These are phyloP conservation scores for Nicotiana tomentosiformis DNA, from an alignment of 257 asterid species.

Conservation along the genomic window DNA sequence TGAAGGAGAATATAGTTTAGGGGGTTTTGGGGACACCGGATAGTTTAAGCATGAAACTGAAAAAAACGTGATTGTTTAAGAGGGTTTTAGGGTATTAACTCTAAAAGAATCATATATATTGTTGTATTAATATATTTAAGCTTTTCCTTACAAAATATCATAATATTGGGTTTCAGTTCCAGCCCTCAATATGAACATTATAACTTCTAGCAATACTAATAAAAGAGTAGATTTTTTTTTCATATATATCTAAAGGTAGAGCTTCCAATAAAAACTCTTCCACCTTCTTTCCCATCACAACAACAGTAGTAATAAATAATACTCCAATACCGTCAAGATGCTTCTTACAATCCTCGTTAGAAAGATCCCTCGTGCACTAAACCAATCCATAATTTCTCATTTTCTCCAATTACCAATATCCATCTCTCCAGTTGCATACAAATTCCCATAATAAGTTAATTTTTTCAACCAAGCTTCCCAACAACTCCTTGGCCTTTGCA, in stretches of 20 bases:
- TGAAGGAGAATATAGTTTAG: no score
- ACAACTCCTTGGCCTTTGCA: slow-evolving; percentile 9
- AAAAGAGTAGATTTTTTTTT: slow-evolving; percentile 38
- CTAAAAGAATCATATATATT: no score
- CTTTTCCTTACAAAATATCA: no score
- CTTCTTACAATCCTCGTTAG: slow-evolving; percentile 26
- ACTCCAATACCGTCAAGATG: slow-evolving; percentile 24
- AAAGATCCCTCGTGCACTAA: slow-evolving; percentile 39
- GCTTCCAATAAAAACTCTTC: slow-evolving; percentile 42
- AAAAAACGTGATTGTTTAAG: no score
- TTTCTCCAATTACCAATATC: neutral
- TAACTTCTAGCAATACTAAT: no score
- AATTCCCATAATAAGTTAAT: neutral
- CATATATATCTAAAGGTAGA: slow-evolving; percentile 26
- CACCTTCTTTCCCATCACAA: slow-evolving; percentile 29
- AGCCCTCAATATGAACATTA: no score
- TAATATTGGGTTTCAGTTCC: no score
- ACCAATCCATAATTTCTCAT: slow-evolving; percentile 20
- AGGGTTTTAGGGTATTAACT: no score
- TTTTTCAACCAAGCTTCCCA: neutral
- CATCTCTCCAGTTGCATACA: slow-evolving; percentile 24
- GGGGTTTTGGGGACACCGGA: no score
- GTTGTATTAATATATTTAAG: no score
- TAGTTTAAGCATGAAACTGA: no score
- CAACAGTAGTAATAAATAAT: slow-evolving; percentile 14